phyloP scores from a whole-genome alignment of 1,284 basidiomycete species.

The Marasmius fiardii region DNA sequence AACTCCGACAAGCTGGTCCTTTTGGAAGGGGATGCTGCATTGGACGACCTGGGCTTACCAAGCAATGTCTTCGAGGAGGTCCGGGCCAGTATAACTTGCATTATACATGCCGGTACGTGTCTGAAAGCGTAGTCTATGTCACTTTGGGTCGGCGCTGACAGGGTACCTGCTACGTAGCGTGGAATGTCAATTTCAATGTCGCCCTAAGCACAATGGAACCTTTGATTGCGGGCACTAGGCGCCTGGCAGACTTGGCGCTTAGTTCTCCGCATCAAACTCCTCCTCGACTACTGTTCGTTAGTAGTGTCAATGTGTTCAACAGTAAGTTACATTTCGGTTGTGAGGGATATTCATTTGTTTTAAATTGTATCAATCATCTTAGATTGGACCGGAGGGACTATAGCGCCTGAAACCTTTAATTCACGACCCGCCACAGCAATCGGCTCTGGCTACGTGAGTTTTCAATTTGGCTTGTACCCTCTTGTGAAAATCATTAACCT shows the following conservation, averaged over 20 bases:
- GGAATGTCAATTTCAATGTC: constrained; percentile 26
- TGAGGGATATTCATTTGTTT: too few relatives aligned
- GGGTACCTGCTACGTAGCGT: constrained; percentile 14
- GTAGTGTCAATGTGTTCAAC: constrained; percentile 21
- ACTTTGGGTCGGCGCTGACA: neutral
- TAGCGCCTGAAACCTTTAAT: constrained; percentile 13
- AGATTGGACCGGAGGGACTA: constrained; percentile 6
- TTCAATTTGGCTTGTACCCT: neutral
- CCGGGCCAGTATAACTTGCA: constrained; percentile 1
- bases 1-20: constrained; percentile 25
- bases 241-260: constrained; percentile 23
- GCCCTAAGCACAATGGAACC: constrained; percentile 23
- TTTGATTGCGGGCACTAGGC: constrained; percentile 20
- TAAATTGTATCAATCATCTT: neutral
- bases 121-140: neutral
- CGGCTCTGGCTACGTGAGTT: constrained; percentile 18
- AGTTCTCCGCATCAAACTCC: constrained; percentile 17
- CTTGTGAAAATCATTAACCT: neutral
- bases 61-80: constrained; percentile 10
- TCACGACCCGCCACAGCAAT: constrained; percentile 17
- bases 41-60: constrained; percentile 23
- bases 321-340: constrained; percentile 14
- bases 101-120: constrained; percentile 7
- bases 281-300: constrained; percentile 23
- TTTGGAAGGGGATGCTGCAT: constrained; percentile 24